These are phyloP conservation scores for Entomortierella beljakovae DNA, from an alignment of 192 early-diverging fungal genomes.

Conservation along the genomic window DNA sequence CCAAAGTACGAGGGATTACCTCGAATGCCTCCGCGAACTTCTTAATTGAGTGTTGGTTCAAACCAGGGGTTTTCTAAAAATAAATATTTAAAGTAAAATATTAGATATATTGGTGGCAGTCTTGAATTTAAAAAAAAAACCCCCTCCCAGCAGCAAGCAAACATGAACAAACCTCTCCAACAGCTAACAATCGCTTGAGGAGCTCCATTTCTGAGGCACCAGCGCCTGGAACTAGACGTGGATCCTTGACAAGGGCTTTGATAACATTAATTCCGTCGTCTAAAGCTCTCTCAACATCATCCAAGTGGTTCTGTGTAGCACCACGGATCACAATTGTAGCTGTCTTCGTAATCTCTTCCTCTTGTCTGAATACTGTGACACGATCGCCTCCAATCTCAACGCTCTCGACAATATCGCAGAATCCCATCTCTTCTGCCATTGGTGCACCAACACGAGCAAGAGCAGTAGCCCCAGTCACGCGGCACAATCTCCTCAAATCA, in stretches of 20 bases:
- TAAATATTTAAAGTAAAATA: background rate
- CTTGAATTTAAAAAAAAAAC: background rate
- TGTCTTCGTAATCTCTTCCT: slow-evolving; percentile 87
- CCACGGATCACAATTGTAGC: slow-evolving; percentile 97
- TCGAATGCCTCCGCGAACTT: slow-evolving; percentile 96
- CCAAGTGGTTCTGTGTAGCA: slow-evolving; percentile 93
- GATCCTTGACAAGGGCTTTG: slow-evolving; percentile 91
- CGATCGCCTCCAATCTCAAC: slow-evolving; percentile 98
- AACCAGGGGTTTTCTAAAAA: slow-evolving; percentile 82
- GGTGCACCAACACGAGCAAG: slow-evolving; percentile 94
- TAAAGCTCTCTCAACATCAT: slow-evolving; percentile 96
- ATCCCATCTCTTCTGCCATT: slow-evolving; percentile 97
- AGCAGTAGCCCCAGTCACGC: slow-evolving; percentile 92
- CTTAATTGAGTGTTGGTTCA: slow-evolving; percentile 97
- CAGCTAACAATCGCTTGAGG: slow-evolving; percentile 77
- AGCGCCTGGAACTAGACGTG: slow-evolving; percentile 89
- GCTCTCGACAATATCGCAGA: slow-evolving; percentile 95
- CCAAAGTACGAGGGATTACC: slow-evolving; percentile 93
- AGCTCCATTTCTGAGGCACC: slow-evolving; percentile 96
- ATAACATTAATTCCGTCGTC: slow-evolving; percentile 98
- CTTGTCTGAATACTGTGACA: slow-evolving; percentile 98
- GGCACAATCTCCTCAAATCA: slow-evolving; percentile 94
- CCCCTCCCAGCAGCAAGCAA: too few species aligned
- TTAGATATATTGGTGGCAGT: background rate
- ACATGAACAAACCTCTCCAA: slow-evolving; percentile 69